Evolutionary conservation across 139 green algal genomes (phyloP).

Genomic region (Tetraselmis chui): DNA sequence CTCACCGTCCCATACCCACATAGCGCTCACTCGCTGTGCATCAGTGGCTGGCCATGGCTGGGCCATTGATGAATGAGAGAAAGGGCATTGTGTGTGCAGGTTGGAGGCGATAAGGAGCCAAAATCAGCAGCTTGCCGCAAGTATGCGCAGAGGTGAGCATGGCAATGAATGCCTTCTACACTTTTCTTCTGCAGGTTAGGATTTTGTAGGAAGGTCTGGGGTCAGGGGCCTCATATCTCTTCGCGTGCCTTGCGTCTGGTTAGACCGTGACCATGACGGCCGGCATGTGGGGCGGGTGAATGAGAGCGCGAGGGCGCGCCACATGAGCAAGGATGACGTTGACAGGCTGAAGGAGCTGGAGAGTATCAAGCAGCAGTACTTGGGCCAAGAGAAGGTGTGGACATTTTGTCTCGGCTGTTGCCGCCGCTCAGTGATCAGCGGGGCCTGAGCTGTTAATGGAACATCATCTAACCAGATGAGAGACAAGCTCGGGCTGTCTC

Average conservation of each 20-base stretch:
- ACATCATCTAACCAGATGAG: too few species aligned
- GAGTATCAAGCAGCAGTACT: conserved; percentile 87
- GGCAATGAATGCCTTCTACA: too few species aligned
- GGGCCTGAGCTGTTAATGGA: too few species aligned
- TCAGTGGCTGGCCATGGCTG: too few species aligned
- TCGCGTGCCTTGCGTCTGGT: too few species aligned
- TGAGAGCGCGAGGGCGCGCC: background rate
- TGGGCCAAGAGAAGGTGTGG: conserved; percentile 72
- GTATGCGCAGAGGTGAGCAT: background rate
- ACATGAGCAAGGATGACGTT: conserved; percentile 34
- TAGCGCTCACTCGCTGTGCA: too few species aligned
- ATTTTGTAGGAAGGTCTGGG: too few species aligned
- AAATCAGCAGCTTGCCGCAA: background rate
- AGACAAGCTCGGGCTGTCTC: too few species aligned
- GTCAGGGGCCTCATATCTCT: too few species aligned
- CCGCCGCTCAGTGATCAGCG: too few species aligned
- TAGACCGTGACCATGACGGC: conserved; percentile 5
- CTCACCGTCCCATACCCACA: background rate
- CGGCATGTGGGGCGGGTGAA: background rate
- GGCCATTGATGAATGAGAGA: background rate
- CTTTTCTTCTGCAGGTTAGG: too few species aligned
- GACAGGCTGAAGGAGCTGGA: conserved; percentile 83
- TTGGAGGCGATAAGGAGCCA: background rate
- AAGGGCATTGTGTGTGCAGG: background rate
- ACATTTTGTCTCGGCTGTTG: too few species aligned